Base-by-base conservation (phyloP, 805 yeast genomes). In the Saccharomycopsis vini region DNA sequence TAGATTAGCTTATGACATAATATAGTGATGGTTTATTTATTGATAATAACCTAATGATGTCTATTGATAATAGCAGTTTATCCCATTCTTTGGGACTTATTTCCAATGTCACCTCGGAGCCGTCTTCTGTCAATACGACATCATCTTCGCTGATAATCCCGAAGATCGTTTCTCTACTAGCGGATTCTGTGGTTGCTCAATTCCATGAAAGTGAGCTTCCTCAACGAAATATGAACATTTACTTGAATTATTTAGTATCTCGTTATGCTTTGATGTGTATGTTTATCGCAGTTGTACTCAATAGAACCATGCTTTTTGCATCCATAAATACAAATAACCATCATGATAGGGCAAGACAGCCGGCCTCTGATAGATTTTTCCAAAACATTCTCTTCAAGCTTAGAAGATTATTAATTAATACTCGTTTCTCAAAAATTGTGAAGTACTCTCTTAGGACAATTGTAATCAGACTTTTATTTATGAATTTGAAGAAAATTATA, bases 291-390 rank as follows among this genome's bases (percentile, higher is more conserved):
- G 61, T 79, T 3, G 52, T 77, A 2, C 60, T 79, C 48, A 79
- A 79, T 57, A 61, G 85, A 50, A 71, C 80, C 3, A 64, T 69
- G 18, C 72, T 74, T 3, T 75, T 78, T 68, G 78, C 83, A 2
- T 64, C 79, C 0, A 58, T 71, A 19, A 66, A 66, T 32, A 39
- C 15, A 9, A 30, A 30, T 30, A 30, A 30, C n/a, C 10, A 24
- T 10, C 10, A 24, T 24, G 28, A 24, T 24, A 10, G 10, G 10
- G 28, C n/a, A n/a, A 24, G 10, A 7, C 28, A 24, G 10, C 10
- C 10, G 28, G 28, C 6, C 28, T 24, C 10, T 24, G 28, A 24
- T 7, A 24, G 28, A 24, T 24, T 10, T 30, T 30, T 30, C 7
- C 5, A 9, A n/a, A 7, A 9, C 7, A 30, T 10, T 9, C n/a